Evolutionary conservation across 805 yeast genomes (phyloP), one percentile per base, ranked within the genome.

Genomic region (Kazachstania psychrophila): DNA sequence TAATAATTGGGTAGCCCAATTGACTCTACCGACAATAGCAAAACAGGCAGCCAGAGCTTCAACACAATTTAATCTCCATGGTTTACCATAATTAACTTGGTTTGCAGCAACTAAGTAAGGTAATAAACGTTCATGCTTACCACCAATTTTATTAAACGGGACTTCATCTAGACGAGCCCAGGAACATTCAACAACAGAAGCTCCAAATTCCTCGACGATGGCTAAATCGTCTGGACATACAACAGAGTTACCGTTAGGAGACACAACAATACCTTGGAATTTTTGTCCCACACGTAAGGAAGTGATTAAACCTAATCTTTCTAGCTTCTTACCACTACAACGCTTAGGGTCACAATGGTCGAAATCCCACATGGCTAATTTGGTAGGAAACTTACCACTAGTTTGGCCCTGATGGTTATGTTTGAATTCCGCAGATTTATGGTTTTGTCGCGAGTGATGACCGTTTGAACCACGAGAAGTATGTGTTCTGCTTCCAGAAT

Each of bases 321-420:
- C 96, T 22, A 92, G 67, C 56, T 87, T 88, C 64, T 92, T 92
- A 14, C 98, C 98, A 46, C 94, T 80, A 57, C 98, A 92, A 54
- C 96, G 71, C 55, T 92, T 92, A 1, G 98, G 98, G 61, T 92
- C 98, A 64, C 98, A 92, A 56, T 92, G 98, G 47, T 88, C 95
- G 54, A 92, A 92, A 58, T 92, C 98, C 96, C 98, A 89, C 98
- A 89, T 89, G 13, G 96, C 96, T 44, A 88, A 59, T 52, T 85
- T 87, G 23, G 81, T 79, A 1, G 94, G 95, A 52, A 85, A 83
- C 34, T 70, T 64, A 2, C 44, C 36, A 55, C 32, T 41, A 10
- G 47, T 42, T 18, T 40, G 17, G 5, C 18, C 8, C 15, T 20
- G 41, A 3, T 44, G 49, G 17, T 45, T 45, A 33, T 58, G 63